phyloP scores from a whole-genome alignment of 139 green algal species.

The Picocystis salinarum region DNA sequence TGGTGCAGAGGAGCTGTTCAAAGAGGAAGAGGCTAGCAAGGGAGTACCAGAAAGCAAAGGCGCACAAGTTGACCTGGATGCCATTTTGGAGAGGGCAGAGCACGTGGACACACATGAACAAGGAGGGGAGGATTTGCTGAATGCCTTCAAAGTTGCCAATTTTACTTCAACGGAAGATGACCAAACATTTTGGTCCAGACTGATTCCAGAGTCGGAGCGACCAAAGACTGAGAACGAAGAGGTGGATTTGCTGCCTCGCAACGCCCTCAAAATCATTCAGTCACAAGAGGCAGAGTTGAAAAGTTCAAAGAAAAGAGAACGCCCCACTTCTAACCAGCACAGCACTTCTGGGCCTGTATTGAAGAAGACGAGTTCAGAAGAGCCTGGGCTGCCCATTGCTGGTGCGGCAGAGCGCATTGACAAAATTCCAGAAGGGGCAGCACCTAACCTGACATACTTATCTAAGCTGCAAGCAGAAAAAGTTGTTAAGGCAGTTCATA shows the following conservation, averaged over 20 bases:
- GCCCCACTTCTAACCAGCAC: neutral
- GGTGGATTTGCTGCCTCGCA: conserved; percentile 10
- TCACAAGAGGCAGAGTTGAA: neutral
- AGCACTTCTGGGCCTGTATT: neutral
- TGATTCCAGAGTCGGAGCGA: conserved; percentile 52
- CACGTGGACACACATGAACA: conserved; percentile 28
- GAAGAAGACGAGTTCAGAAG: neutral
- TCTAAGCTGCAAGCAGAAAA: conserved; percentile 15
- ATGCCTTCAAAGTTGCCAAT: conserved; percentile 48
- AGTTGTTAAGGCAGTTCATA: conserved; percentile 19
- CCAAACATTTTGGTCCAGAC: conserved; percentile 69
- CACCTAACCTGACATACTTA: neutral
- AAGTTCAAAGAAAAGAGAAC: neutral
- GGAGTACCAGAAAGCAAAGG: neutral
- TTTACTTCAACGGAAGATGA: conserved; percentile 64
- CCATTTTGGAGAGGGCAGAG: conserved; percentile 78
- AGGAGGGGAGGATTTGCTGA: conserved; percentile 51
- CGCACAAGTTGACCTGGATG: conserved; percentile 50
- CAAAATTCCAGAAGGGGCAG: neutral
- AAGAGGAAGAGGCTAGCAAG: conserved; percentile 22
- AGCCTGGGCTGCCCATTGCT: neutral
- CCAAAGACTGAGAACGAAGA: conserved; percentile 9
- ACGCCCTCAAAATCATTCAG: conserved; percentile 9
- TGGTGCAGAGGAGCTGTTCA: conserved; percentile 86
- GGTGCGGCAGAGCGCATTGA: neutral